Evolutionary conservation across 345 rosid species (phyloP), one percentile per base, ranked within the genome.

Genomic region (Euphorbia peplus): DNA sequence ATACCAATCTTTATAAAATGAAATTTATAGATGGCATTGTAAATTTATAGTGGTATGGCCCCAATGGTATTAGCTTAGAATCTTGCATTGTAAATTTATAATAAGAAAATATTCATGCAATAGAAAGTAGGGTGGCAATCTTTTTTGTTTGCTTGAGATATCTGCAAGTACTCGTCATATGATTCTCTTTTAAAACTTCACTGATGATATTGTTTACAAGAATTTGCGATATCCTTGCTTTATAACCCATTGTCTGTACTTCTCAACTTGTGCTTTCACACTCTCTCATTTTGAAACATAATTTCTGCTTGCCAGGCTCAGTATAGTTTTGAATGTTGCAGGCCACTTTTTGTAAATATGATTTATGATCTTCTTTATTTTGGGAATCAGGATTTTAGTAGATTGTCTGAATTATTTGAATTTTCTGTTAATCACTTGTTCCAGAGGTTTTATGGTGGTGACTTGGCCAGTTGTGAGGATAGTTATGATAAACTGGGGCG

Each of bases 401-500:
- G 13, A 8, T 65, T 59, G 14, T 46, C 55, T 57, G 41, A 29
- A 7, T 51, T 15, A 35, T 66, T 26, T 37, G 28, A 56, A 60
- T 64, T 24, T 13, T 63, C 4, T 65, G 35, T 63, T 42, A 12
- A 22, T 63, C 53, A 42, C 25, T 70, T 51, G 75, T 51, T 66
- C 74, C 26, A 93, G 99, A 83, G 84, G 55, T 93, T 76, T 81
- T 91, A 89, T 79, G 80, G 77, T 60, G 97, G 98, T 4, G 99
- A 93, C 78, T 74, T 93, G 64, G 30, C 65, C 44, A 83, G 85
- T 47, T 93, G 98, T 75, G 98, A 93, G 80, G 32, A 10, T 19
- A 93, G 80, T 80, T 86, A 86, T 70, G 99, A 95, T 79, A 86
- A 91, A 83, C 81, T 82, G 91, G 97, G 97, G 71, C 87, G 96